Conservation (phyloP, 2,329 filamentous ascomycete species). For the Penicillium glabrum region DNA sequence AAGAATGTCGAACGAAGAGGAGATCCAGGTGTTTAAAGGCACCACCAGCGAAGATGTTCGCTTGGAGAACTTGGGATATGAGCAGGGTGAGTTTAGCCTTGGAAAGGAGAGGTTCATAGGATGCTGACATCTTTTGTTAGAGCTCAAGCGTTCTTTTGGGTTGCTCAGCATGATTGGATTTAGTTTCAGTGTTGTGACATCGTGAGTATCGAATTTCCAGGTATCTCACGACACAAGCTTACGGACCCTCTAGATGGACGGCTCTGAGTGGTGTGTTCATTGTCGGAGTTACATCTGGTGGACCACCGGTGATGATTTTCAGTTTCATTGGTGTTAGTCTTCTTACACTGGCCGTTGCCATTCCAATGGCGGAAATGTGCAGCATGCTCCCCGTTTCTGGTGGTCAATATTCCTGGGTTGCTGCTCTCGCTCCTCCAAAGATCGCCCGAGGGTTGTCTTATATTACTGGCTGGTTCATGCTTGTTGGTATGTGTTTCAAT, state of each 20-base stretch:
- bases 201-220: constrained; percentile 29
- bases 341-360: constrained; percentile 54
- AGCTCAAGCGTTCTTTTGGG: constrained; percentile 58
- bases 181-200: constrained; percentile 59
- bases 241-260: constrained; percentile 47
- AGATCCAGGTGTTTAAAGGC: constrained; percentile 21
- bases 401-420: constrained; percentile 60
- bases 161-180: constrained; percentile 61
- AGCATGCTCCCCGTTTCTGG: constrained; percentile 57
- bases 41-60: constrained; percentile 34
- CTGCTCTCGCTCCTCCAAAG: constrained; percentile 53
- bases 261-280: constrained; percentile 58
- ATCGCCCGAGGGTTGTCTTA: constrained; percentile 47
- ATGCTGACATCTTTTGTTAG: constrained; percentile 27
- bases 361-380: constrained; percentile 61
- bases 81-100: constrained; percentile 32
- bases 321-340: constrained; percentile 56
- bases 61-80: constrained; percentile 40
- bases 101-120: neutral
- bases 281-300: constrained; percentile 56
- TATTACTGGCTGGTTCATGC: constrained; percentile 52
- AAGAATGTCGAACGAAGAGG: constrained; percentile 28
- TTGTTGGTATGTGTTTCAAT: constrained; percentile 36
- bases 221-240: neutral
- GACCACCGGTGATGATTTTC: constrained; percentile 61